Evolutionary conservation across 2,329 filamentous ascomycete species (phyloP).

Genomic region (Colletotrichum truncatum): DNA sequence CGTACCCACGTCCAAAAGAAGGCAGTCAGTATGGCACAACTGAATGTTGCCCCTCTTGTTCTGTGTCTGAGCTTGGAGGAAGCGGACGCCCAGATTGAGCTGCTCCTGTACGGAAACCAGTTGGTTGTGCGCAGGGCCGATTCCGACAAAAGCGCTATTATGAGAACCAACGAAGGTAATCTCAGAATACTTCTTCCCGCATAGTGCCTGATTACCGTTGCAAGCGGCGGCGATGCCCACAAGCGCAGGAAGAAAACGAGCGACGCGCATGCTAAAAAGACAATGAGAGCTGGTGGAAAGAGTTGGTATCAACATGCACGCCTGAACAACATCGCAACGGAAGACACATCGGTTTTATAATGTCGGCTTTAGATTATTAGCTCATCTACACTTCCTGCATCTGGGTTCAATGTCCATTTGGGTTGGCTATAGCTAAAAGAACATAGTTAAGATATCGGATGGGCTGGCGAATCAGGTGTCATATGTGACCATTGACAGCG

Average conservation of each 20-base stretch:
- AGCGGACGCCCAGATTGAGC: constrained; percentile 69
- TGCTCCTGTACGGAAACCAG: constrained; percentile 66
- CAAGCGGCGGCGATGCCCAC: constrained; percentile 47
- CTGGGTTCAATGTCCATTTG: not conserved
- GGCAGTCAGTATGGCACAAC: constrained; percentile 73
- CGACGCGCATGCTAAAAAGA: constrained; percentile 7
- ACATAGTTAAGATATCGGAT: constrained; percentile 19
- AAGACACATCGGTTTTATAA: not conserved
- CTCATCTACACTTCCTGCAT: not conserved
- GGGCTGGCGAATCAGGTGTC: constrained; percentile 8
- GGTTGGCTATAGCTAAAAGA: not conserved
- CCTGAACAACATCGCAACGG: not conserved
- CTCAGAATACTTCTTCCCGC: constrained; percentile 65
- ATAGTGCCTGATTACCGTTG: constrained; percentile 67
- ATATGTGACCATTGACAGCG: not conserved
- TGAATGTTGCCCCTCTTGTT: constrained; percentile 59
- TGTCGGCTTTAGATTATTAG: not conserved
- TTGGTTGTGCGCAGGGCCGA: constrained; percentile 65
- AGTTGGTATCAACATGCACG: not conserved
- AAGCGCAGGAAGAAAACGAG: constrained; percentile 31
- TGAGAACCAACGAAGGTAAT: constrained; percentile 72
- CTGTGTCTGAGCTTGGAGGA: constrained; percentile 72
- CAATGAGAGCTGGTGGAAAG: not conserved
- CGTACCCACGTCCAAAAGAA: constrained; percentile 65
- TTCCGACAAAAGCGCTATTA: constrained; percentile 71